A percentile compares a stretch with the other conserved stretches of the same genome.
phyloP scores from a whole-genome alignment of 768 basidiomycete genomes.

The Russula sp. region DNA sequence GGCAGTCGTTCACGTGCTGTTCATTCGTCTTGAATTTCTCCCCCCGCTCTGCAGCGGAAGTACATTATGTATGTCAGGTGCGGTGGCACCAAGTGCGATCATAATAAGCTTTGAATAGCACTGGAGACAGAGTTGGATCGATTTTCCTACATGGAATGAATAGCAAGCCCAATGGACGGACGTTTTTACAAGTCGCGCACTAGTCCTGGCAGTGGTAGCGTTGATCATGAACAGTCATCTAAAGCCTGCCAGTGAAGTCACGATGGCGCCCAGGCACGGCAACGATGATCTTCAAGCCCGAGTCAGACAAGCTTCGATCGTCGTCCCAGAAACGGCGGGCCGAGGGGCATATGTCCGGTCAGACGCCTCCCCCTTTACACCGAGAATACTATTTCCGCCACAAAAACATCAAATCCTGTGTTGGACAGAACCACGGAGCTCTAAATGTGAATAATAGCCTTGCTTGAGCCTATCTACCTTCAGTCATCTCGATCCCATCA shows the following conservation, averaged over 20 bases:
- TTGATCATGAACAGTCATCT: not conserved
- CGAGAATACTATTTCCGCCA: not conserved
- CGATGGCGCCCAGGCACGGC: not conserved
- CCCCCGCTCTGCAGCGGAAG: too few species aligned
- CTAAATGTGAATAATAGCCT: not conserved
- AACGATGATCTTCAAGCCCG: too few species aligned
- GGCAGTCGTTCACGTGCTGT: not conserved
- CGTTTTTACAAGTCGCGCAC: not conserved
- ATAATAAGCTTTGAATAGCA: too few species aligned
- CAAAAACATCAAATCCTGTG: not conserved
- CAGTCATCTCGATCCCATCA: slow-evolving; percentile 63
- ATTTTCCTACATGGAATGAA: not conserved
- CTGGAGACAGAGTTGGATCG: too few species aligned
- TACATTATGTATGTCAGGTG: too few species aligned
- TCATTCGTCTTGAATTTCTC: too few species aligned
- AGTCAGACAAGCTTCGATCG: not conserved
- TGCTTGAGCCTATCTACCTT: slow-evolving; percentile 26
- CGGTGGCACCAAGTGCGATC: too few species aligned
- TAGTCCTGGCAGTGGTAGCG: not conserved
- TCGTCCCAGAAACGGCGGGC: not conserved
- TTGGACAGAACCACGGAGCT: not conserved
- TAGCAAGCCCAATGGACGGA: not conserved
- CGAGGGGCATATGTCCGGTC: too few species aligned
- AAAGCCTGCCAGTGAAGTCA: too few species aligned
- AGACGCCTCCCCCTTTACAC: not conserved